Base-by-base conservation (phyloP, 2,329 filamentous ascomycete species). In the Alternaria hordeiaustralica region DNA sequence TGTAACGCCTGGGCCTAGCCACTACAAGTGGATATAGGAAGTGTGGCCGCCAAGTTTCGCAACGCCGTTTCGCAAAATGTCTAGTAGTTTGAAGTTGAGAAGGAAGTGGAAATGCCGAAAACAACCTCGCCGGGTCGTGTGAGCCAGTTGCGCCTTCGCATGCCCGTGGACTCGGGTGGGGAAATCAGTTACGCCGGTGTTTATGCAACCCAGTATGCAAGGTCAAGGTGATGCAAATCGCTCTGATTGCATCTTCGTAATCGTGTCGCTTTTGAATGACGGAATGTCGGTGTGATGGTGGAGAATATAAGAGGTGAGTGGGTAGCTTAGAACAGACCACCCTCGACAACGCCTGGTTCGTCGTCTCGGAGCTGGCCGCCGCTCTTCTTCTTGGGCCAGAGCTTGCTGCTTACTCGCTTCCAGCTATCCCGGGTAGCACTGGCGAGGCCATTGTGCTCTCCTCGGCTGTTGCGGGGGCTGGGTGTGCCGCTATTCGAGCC, bases 321-420 rank as follows among this genome's bases (percentile, higher is more conserved):
- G 50, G 25, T 47, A 44, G 18, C 36, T 66, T 65, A 78, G 65
- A 78, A 78, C 11, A 78, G 71, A n/a, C 74, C 75, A 33, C 76
- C 76, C 64, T 79, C 78, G 26, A 78, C 75, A 23, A 76, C 76
- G 20, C 72, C 75, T 54, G 77, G 71, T 60, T 79, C 77, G 51
- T 79, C 78, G 49, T 80, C 77, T 59, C 78, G 68, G 49, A 80
- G 67, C 36, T 76, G 72, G 46, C 76, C 72, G 12, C 77, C 76
- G 54, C 77, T 79, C 68, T 78, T 74, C 69, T 81, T 81, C 63
- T 76, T 79, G 18, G 78, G 78, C 75, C 79, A 79, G n/a, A 81
- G 67, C 65, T 79, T 80, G 71, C 78, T 80, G 70, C 78, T 80
- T 61, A 81, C 76, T 36, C 78, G 76, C 63, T 81, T 81, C 79